Evolutionary conservation across 306 rosid species (phyloP), one percentile per base, ranked within the genome.

Genomic region (Vicia sativa): DNA sequence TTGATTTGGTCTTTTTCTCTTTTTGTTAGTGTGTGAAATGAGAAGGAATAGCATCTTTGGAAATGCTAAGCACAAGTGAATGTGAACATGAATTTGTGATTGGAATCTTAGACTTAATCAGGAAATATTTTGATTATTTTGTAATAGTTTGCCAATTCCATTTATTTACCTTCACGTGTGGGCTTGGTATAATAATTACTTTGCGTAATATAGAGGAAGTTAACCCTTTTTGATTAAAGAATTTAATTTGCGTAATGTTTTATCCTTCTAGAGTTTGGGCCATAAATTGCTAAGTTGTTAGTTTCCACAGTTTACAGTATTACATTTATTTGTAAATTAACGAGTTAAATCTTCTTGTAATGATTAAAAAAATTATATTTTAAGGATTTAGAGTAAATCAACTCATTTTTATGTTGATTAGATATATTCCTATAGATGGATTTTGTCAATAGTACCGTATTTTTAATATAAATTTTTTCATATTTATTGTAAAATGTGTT

Each of bases 21-120:
- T 63, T n/a, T 28, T 2, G 10, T 12, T 26, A 13, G 68, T 70
- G 85, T 75, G 79, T 77, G 78, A 83, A 83, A 65, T 64, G 37
- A 14, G 62, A 46, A 4, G 41, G 21, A 35, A 31, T 15, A 58
- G 87, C 73, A 83, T 81, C 75, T 75, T 69, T 29, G 55, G 53
- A 31, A 25, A 6, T 14, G 26, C 19, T 3, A 28, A 21, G 19
- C 8, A 63, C 7, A 14, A 41, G 68, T 49, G 37, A 7, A 78
- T 86, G 81, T 85, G 91, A 85, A 83, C 73, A 15, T 1, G 15
- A n/a, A 29, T 31, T 4, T 43, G 52, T 37, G 66, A 52, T 71
- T 9, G 77, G 88, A 60, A 85, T 85, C 86, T 79, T 83, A 74
- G 82, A 77, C 80, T 63, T 63, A 13, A 54, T 54, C 18, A 16